Base-by-base conservation (phyloP, 2,329 filamentous ascomycete genomes). In the Talaromyces marneffei region DNA sequence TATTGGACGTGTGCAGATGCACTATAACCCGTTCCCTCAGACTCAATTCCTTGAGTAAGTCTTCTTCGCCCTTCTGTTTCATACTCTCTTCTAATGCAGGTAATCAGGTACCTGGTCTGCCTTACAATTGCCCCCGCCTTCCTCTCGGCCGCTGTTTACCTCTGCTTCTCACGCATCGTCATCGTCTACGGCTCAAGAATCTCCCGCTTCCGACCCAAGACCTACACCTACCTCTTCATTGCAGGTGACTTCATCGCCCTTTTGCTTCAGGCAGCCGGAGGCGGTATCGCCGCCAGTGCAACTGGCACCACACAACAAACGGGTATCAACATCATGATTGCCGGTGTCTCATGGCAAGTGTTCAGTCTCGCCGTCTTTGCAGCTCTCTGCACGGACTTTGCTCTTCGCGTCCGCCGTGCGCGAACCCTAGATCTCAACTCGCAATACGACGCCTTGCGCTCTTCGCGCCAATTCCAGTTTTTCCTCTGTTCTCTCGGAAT, bases 41-140 rank as follows among this genome's bases (percentile, higher is more conserved):
- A 63, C 68, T 48, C 80, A 79, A 3, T 87, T 76, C 62, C 68
- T 77, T 18, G 66, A 74, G 70, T 77, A 71, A 39, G 72, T 70
- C n/a, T 29, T 54, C 48, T 14, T 68, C 57, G 64, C 48, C 18
- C 18, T 35, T 23, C 9, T 14, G 27, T 31, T 20, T 33, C 4
- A n/a, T 23, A 20, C 9, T 0, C 29, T 33, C n/a, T 52, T 52
- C 64, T 65, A 23, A 66, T 60, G 10, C 37, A 73, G 75, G 20
- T 83, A 83, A 70, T 52, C 27, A 81, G 85, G 39, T 84, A 87
- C 69, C 82, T 86, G 39, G 80, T 83, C 68, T 84, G 81, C 65
- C 77, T 90, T 61, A 88, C 86, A 3, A 81, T 88, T 62, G 86
- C 78, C 0, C 86, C 87, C 0, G 85, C 85, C 1, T 88, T 88